A percentile compares a stretch with the other conserved stretches of the same genome.
These are phyloP conservation scores for Psidium friedrichsthalianum DNA, from an alignment of 345 rosid genomes.

Conservation along the genomic window DNA sequence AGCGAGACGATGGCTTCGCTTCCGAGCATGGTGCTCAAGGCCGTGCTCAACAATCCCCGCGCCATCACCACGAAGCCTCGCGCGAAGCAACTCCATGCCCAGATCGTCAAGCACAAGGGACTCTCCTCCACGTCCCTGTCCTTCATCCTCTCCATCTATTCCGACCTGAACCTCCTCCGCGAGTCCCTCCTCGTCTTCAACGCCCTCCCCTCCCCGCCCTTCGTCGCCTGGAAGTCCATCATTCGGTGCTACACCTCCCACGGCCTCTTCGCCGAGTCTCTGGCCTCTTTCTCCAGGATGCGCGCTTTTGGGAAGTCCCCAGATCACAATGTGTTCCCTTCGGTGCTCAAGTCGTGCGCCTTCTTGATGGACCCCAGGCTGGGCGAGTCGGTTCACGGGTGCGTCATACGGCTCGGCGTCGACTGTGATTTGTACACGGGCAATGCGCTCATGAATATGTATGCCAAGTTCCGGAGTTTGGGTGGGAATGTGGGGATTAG, in stretches of 20 bases:
- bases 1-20: neutral
- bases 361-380: constrained; percentile 39
- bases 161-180: constrained; percentile 39
- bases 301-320: constrained; percentile 44
- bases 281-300: constrained; percentile 47
- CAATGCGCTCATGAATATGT: constrained; percentile 88
- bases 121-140: constrained; percentile 24
- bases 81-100: constrained; percentile 69
- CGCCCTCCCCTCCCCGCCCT: constrained; percentile 33
- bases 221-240: constrained; percentile 65
- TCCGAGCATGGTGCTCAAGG: constrained; percentile 5
- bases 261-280: constrained; percentile 28
- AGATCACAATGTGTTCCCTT: constrained; percentile 61
- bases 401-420: constrained; percentile 47
- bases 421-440: constrained; percentile 55
- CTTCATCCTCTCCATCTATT: constrained; percentile 46
- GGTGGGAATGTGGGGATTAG: neutral
- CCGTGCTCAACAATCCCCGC: constrained; percentile 22
- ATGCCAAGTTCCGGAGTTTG: constrained; percentile 38
- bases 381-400: constrained; percentile 76
- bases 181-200: constrained; percentile 41
- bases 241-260: constrained; percentile 47
- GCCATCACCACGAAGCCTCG: constrained; percentile 25
- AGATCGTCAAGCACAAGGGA: constrained; percentile 33
- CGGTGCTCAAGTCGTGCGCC: constrained; percentile 56